phyloP scores from a whole-genome alignment of 2,329 filamentous ascomycete species.

The Aspergillus spinulosporus region DNA sequence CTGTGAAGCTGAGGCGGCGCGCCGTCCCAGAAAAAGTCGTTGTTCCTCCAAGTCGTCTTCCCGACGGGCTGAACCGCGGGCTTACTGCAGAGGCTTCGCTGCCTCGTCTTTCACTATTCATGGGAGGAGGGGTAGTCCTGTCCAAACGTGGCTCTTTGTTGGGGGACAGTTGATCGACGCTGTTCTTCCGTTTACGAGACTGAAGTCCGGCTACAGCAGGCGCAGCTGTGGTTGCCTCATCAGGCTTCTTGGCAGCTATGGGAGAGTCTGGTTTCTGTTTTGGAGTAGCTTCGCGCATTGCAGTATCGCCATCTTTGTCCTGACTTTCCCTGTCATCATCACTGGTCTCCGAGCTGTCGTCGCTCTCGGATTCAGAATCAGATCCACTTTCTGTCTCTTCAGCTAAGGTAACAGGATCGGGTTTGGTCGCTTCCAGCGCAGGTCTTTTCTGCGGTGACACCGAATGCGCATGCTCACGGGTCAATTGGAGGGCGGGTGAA shows the following conservation, averaged over 20 bases:
- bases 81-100: background rate
- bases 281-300: constrained; percentile 16
- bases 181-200: constrained; percentile 31
- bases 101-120: constrained; percentile 4
- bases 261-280: background rate
- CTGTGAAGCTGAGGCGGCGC: constrained; percentile 21
- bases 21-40: constrained; percentile 27
- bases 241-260: background rate
- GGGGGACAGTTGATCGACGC: constrained; percentile 19
- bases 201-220: background rate
- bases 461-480: constrained; percentile 3
- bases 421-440: background rate
- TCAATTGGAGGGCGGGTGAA: constrained; percentile 10
- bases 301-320: constrained; percentile 21
- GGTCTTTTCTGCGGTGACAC: constrained; percentile 7
- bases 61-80: constrained; percentile 19
- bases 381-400: constrained; percentile 3
- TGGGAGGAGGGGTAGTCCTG: constrained; percentile 10
- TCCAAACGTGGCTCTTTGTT: constrained; percentile 30
- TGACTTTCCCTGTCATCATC: constrained; percentile 1
- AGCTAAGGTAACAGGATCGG: background rate
- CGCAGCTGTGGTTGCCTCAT: background rate
- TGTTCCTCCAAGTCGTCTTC: constrained; percentile 16
- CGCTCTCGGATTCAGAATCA: background rate
- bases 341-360: constrained; percentile 2